These are phyloP conservation scores for Candida mattraensis DNA, from an alignment of 805 yeast genomes.

Conservation along the genomic window DNA sequence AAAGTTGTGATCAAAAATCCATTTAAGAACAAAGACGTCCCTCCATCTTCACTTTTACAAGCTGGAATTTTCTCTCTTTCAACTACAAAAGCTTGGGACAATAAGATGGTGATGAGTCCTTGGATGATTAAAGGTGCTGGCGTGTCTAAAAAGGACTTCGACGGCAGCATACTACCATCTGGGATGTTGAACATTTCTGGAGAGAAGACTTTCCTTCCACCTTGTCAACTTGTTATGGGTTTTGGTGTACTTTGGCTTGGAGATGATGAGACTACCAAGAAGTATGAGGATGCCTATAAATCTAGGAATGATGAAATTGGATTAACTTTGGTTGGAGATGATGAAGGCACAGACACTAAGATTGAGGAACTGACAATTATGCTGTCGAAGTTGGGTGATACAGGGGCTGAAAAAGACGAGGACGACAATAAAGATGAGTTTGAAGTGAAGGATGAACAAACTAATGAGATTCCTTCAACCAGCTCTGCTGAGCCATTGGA, in stretches of 20 bases:
- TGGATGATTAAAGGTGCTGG: slow-evolving; percentile 78
- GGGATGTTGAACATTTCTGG: slow-evolving; percentile 59
- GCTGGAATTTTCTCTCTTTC: slow-evolving; percentile 86
- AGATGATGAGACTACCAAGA: slow-evolving; percentile 47
- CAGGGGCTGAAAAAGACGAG: slow-evolving; percentile 9
- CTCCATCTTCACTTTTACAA: slow-evolving; percentile 85
- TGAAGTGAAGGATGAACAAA: slow-evolving; percentile 10
- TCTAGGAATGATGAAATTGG: slow-evolving; percentile 32
- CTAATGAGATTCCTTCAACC: neutral
- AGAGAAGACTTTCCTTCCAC: slow-evolving; percentile 61
- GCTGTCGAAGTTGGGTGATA: slow-evolving; percentile 27
- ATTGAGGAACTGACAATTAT: slow-evolving; percentile 31
- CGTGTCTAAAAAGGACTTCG: slow-evolving; percentile 67
- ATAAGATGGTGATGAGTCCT: slow-evolving; percentile 76
- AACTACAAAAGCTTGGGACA: slow-evolving; percentile 86
- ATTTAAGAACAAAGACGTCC: slow-evolving; percentile 62
- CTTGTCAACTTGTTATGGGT: slow-evolving; percentile 89
- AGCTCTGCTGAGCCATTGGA: slow-evolving; percentile 12
- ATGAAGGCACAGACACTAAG: slow-evolving; percentile 26
- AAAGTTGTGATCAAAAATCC: slow-evolving; percentile 84
- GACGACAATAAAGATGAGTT: slow-evolving; percentile 5
- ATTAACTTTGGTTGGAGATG: slow-evolving; percentile 29
- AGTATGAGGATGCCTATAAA: slow-evolving; percentile 29
- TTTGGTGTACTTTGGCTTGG: slow-evolving; percentile 78
- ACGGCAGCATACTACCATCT: slow-evolving; percentile 54